Conservation (phyloP, 345 rosid genomes). For the Syzygium aromaticum region DNA sequence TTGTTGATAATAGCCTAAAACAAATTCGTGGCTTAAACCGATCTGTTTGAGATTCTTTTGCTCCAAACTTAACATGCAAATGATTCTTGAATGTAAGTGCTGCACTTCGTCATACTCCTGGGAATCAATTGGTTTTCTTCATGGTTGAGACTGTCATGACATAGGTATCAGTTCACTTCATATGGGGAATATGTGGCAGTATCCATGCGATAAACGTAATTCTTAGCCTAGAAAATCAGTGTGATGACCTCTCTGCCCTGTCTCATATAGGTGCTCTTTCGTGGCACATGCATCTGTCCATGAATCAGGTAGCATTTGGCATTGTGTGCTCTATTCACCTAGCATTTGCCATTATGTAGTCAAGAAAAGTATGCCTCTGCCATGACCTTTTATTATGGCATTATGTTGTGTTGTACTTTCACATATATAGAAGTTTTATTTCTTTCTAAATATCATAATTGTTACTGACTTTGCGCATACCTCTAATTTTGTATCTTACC, state of each 20-base stretch:
- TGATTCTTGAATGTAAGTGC: background rate
- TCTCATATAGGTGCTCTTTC: background rate
- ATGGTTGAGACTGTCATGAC: background rate
- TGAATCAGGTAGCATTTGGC: background rate
- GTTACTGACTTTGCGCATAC: background rate
- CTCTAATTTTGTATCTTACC: background rate
- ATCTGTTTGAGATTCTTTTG: background rate
- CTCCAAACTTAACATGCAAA: background rate
- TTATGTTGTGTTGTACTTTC: background rate
- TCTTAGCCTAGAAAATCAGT: background rate
- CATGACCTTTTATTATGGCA: background rate
- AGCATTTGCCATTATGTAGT: background rate
- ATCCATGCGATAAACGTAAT: background rate
- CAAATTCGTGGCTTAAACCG: background rate
- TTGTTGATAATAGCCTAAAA: background rate
- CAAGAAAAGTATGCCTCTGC: background rate
- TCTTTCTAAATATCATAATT: background rate
- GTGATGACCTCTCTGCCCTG: background rate
- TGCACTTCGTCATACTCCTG: background rate
- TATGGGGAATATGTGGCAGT: background rate
- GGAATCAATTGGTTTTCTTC: background rate
- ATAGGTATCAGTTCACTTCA: background rate
- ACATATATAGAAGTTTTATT: background rate
- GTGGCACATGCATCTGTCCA: background rate
- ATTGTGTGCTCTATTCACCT: too few relatives aligned